Evolutionary conservation across 768 basidiomycete genomes (phyloP), one percentile per base, ranked within the genome.

Genomic region (Boletus patriciae): DNA sequence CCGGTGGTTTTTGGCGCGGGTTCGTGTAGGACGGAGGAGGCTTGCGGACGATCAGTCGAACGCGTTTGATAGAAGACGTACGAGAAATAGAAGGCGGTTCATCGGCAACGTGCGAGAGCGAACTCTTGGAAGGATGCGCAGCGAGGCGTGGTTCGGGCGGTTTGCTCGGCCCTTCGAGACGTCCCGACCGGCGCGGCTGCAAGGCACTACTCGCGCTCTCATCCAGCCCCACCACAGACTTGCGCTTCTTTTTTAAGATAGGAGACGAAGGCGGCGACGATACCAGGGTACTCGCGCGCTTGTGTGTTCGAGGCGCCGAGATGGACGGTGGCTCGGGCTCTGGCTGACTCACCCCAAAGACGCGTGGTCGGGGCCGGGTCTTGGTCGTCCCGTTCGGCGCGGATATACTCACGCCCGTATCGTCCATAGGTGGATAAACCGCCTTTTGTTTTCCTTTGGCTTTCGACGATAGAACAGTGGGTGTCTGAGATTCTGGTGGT

Each of bases 1-100:
- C 72, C 0, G 80, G 77, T 1, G 90, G 87, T 12, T 77, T 76
- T 66, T 97, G 94, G 13, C 67, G 68, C 0, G 88, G 92, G 68
- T 87, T 81, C 13, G 91, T 83, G 42, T 84, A 74, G 2, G 74
- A 66, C 3, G 83, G 83, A 1, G 80, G 78, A 8, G 89, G 90
- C 13, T 75, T 76, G 38, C 86, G 81, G 15, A 92, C 86, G 46
- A 90, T 79, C 54, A 88, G 76, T 6, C 70, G 83, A 46, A 91
- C 77, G 50, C 90, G 83, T 66, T 81, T 85, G 55, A 90, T 78
- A 31, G 66, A 66, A 0, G 67, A 57, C 21, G 58, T 58, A 27
- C 59, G 63, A 3, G 65, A 51, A 10, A 66, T n/a, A 4, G 50
- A 52, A 1, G 54, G 57, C 0, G 40, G 29, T 21, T 55, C 52